Base-by-base conservation (phyloP, 2,329 filamentous ascomycete genomes). In the Ramularia collo-cygni region DNA sequence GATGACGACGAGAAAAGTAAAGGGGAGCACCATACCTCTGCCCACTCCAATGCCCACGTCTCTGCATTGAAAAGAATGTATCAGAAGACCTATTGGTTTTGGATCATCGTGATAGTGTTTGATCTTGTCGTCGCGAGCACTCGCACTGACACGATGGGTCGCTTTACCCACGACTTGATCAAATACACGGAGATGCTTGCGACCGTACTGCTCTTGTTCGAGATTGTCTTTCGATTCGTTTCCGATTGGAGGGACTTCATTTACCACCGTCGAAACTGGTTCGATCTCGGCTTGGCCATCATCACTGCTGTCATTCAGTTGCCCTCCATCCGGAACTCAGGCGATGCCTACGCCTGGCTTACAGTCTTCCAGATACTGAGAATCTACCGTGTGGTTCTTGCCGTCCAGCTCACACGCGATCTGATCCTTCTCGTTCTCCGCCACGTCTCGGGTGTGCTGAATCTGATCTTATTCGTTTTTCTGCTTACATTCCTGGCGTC, bases 391-490 rank as follows among this genome's bases (percentile, higher is more conserved):
- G 78, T 98, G 29, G 90, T 98, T 38, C 66, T 96, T 55, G 88
- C 87, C 12, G 78, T 98, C 29, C 81, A 88, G 4, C 78, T 95
- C 52, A 98, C 89, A 1, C 75, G 85, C 47, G 83, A 88, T 48
- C 75, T 98, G 38, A 92, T 98, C 58, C 69, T 83, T 53, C 55
- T 93, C 24, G 92, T 98, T 2, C 74, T 98, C 44, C 84, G 92
- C 46, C 96, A 96, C 59, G 83, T 88, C 4, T 78, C 81, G 31
- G 93, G 93, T 84, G 82, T 98, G 46, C 76, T 85, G 28, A 98
- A 98, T 59, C 69, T 98, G 46, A 93, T 98, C 67, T 70, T 96
- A 13, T 98, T 98, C 60, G 88, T 98, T 56, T 95, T 96, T 58
- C 71, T 98, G 37, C 85, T 95, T 57, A 95, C 89, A 0, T 96